A percentile compares a stretch with the other conserved stretches of the same genome.
Conservation (phyloP, 2,329 filamentous ascomycete genomes). For the Sporothrix luriei region DNA sequence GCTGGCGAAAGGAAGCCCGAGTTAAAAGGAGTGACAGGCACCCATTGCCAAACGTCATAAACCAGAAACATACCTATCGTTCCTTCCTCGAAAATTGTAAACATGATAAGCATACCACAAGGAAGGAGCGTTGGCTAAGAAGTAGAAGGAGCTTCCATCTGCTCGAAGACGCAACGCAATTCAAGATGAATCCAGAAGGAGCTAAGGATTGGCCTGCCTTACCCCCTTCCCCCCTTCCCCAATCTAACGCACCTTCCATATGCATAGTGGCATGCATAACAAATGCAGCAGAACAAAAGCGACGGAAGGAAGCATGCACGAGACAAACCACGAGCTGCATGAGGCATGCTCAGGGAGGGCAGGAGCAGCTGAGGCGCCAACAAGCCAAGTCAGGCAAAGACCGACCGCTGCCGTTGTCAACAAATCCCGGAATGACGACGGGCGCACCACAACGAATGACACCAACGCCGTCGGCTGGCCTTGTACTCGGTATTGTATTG, state of each 20-base stretch:
- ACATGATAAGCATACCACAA: not conserved
- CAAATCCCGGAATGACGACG: not conserved
- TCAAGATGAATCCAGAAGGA: constrained; percentile 11
- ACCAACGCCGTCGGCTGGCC: not conserved
- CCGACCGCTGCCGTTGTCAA: not conserved
- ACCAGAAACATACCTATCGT: constrained; percentile 12
- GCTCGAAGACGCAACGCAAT: not conserved
- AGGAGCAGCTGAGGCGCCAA: not conserved
- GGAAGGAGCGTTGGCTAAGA: constrained; percentile 10
- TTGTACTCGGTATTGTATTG: not conserved
- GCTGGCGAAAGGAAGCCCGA: not conserved
- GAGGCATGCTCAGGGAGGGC: constrained; percentile 9
- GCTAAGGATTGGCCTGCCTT: constrained; percentile 3
- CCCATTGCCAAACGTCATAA: not conserved
- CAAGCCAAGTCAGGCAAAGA: not conserved
- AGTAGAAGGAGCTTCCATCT: not conserved
- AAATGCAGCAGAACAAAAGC: constrained; percentile 15
- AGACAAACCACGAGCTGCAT: constrained; percentile 13
- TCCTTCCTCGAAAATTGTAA: constrained; percentile 3
- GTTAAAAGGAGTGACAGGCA: no score
- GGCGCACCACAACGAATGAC: constrained; percentile 1
- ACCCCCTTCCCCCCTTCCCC: not conserved
- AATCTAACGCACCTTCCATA: constrained; percentile 20
- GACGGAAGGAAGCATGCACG: not conserved
- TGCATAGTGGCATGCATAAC: constrained; percentile 11